Evolutionary conservation across 2,329 filamentous ascomycete genomes (phyloP), one percentile per base, ranked within the genome.

Genomic region (Curvularia lunata): DNA sequence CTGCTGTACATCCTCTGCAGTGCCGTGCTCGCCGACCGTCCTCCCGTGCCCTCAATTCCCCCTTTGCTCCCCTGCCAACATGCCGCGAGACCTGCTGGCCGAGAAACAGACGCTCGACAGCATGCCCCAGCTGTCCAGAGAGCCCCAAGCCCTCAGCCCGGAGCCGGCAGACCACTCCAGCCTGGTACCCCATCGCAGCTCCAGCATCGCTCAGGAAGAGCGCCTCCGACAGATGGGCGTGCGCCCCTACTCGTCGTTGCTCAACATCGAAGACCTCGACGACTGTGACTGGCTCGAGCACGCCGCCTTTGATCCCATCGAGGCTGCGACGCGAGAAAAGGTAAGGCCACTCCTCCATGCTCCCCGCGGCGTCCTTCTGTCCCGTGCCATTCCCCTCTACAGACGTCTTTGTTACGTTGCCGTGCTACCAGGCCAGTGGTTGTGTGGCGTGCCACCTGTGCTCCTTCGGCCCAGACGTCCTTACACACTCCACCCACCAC

Each of bases 231-330:
- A 69, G 51, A 70, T 74, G 64, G 87, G 88, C 67, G 85, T 91
- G 68, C 85, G 91, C 69, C 87, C 91, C 25, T 89, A 90, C 68
- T 84, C 90, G n/a, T 86, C 91, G 51, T 85, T 90, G 27, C 83
- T 97, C 49, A 91, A 86, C 40, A 76, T 85, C 47, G 84, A 84
- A 25, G 88, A 92, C 67, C 74, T 89, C 48, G 86, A 88, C 30
- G 86, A 84, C 64, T 88, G 86, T 73, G 78, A 85, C 60, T 76
- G 77, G 59, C 81, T 88, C 18, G 86, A 89, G 71, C 79, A 83
- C 54, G 82, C 78, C 32, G 76, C 83, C 8, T 88, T 89, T 68
- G 85, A 86, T 27, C 81, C 84, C 37, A 67, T 81, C 12, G 84
- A 88, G 74, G 81, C 85, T 56, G 83, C 81, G 61, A 80, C 82